Base-by-base conservation (phyloP, 2,329 filamentous ascomycete genomes). In the Helotiales sp. region DNA sequence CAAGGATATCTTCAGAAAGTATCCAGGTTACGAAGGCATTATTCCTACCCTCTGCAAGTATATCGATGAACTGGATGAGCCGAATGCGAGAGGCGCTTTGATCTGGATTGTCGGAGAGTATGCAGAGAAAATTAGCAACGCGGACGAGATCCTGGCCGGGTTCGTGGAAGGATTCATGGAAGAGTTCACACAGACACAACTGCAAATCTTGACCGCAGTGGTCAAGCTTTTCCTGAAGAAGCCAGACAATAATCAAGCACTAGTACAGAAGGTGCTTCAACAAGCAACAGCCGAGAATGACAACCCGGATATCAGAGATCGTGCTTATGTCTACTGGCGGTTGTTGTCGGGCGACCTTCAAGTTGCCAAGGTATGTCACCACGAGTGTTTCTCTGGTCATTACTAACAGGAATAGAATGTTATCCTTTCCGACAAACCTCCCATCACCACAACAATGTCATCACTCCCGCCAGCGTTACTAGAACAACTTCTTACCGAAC, bases 31-130 rank as follows among this genome's bases (percentile, higher is more conserved):
- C 69, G 95, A 99, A 76, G 95, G 93, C 27, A 96, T 99, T 66
- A 99, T 99, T 67, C 93, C 93, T 2, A 96, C 92, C 0, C 81
- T 99, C 13, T 99, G 96, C 78, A 86, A 97, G 73, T 91, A 96
- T 71, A 97, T 99, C 61, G 95, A 99, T 68, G 95, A 99, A 67
- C 75, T 99, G 64, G 95, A 99, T 70, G 95, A 99, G 74, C 93
- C 93, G 1, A 88, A 92, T 67, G 95, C 95, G 6, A 82, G 95
- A 69, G 93, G 90, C 2, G 89, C 93, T 22, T 78, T 99, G 59
- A 98, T 99, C 69, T 99, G 95, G 95, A 98, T 99, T 66, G 93
- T 99, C 5, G 95, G 95, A 66, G 95, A 99, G 73, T 99, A 99
- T 72, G 95, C 95, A 0, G 95, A 99, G 78, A 99, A 99, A 81